Evolutionary conservation across 2,329 filamentous ascomycete species (phyloP).

Genomic region (Torrubiella hemipterigena): DNA sequence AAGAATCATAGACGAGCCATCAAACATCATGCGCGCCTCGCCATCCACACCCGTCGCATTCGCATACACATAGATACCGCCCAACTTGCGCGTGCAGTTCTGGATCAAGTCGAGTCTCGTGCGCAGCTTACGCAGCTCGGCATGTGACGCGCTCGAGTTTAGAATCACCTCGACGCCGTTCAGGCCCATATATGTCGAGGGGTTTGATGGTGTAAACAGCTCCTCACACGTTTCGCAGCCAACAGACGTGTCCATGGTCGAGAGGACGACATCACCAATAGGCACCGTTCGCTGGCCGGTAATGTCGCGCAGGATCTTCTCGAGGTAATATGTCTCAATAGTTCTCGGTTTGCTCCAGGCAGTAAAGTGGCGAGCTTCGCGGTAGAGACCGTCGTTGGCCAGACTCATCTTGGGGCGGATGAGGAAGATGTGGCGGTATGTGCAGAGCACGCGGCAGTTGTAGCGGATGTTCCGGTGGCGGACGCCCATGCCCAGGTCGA

Average conservation of each 20-base stretch:
- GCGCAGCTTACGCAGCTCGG: constrained; percentile 47
- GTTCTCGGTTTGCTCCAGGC: constrained; percentile 23
- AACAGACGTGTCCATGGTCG: constrained; percentile 24
- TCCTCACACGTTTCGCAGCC: constrained; percentile 29
- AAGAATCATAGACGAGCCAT: constrained; percentile 52
- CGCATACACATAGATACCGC: constrained; percentile 41
- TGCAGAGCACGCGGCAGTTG: constrained; percentile 23
- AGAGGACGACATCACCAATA: constrained; percentile 27
- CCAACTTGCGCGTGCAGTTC: constrained; percentile 51
- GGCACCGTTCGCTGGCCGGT: constrained; percentile 22
- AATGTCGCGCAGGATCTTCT: constrained; percentile 15
- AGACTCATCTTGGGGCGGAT: constrained; percentile 14
- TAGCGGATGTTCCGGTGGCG: constrained; percentile 22
- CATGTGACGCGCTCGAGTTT: constrained; percentile 59
- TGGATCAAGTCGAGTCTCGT: constrained; percentile 51
- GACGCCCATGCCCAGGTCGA: constrained; percentile 16
- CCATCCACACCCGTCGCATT: constrained; percentile 32
- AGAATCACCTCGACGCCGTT: constrained; percentile 61
- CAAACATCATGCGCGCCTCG: constrained; percentile 28
- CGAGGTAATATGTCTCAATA: constrained; percentile 24
- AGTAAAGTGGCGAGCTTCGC: constrained; percentile 28
- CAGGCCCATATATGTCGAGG: too few species aligned
- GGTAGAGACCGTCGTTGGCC: constrained; percentile 23
- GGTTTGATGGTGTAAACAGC: too few species aligned
- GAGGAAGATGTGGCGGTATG: constrained; percentile 14